These are phyloP conservation scores for Boechera stricta DNA, from an alignment of 345 rosid genomes.

Conservation along the genomic window DNA sequence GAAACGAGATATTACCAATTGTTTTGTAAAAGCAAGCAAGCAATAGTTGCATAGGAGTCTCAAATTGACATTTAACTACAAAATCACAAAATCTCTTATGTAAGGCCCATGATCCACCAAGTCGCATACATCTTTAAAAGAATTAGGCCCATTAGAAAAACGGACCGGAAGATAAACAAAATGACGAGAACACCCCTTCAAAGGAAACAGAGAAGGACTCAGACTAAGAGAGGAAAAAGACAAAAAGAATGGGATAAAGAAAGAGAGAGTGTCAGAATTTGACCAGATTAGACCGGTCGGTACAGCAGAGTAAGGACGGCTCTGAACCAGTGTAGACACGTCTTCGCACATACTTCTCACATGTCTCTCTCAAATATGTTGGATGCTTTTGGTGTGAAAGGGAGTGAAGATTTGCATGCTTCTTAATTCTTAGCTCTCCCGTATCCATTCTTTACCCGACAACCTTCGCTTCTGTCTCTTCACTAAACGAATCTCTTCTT, in stretches of 20 bases:
- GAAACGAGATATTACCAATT: too few species aligned
- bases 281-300: slow-evolving; percentile 42
- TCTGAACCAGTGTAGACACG: slow-evolving; percentile 37
- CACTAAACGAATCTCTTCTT: slow-evolving; percentile 39
- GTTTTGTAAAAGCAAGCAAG: too few species aligned
- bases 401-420: slow-evolving; percentile 45
- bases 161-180: not conserved
- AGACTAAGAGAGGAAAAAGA: slow-evolving; percentile 25
- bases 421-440: slow-evolving; percentile 30
- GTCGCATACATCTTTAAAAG: not conserved
- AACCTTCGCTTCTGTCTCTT: slow-evolving; percentile 36
- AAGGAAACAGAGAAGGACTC: not conserved
- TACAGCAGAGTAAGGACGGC: slow-evolving; percentile 45
- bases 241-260: slow-evolving; percentile 36
- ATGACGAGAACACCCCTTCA: slow-evolving; percentile 5
- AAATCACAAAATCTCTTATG: not conserved
- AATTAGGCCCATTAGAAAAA: not conserved
- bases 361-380: slow-evolving; percentile 38
- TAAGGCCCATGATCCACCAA: slow-evolving; percentile 6
- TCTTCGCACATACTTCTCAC: slow-evolving; percentile 41
- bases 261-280: slow-evolving; percentile 30
- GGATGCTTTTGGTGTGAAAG: slow-evolving; percentile 34
- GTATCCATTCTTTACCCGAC: slow-evolving; percentile 40
- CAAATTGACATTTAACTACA: not conserved
- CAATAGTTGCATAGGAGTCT: too few species aligned